Evolutionary conservation across 1,284 basidiomycete genomes (phyloP).

Genomic region (Cutaneotrichosporon cyanovorans): DNA sequence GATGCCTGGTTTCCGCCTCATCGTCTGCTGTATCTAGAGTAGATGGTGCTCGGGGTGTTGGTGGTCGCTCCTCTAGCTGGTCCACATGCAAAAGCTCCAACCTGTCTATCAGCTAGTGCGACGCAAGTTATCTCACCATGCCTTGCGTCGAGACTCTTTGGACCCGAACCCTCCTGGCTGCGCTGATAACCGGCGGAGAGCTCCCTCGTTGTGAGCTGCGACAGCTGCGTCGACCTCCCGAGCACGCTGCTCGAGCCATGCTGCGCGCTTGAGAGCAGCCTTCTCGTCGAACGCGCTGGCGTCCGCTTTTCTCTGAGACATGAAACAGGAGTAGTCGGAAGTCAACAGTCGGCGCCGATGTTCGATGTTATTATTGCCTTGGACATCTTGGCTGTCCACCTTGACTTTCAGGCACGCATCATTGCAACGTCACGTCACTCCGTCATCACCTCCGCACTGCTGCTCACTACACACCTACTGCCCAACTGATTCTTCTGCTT

Average conservation of each 20-base stretch:
- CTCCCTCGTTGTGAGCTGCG: slow-evolving; percentile 22
- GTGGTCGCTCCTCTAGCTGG: background rate
- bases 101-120: slow-evolving; percentile 18
- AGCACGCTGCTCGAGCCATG: slow-evolving; percentile 30
- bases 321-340: too few relatives aligned
- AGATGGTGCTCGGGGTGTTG: background rate
- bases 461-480: too few relatives aligned
- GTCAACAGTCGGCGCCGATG: too few relatives aligned
- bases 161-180: slow-evolving; percentile 43
- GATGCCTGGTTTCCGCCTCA: slow-evolving; percentile 48
- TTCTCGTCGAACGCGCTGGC: slow-evolving; percentile 1
- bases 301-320: too few relatives aligned
- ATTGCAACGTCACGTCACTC: too few relatives aligned
- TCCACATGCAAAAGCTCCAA: slow-evolving; percentile 22
- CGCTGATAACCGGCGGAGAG: slow-evolving; percentile 30
- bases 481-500: too few relatives aligned
- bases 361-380: too few relatives aligned
- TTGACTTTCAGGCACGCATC: too few relatives aligned
- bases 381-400: too few relatives aligned
- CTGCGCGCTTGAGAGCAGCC: background rate
- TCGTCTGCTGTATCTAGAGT: slow-evolving; percentile 3
- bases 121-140: slow-evolving; percentile 30
- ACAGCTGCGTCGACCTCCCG: slow-evolving; percentile 28
- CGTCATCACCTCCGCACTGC: too few relatives aligned
- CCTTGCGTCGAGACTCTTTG: slow-evolving; percentile 25